phyloP scores from a whole-genome alignment of 225 moss, liverwort and hornwort species.

The Pseudisothecium myosuroides region DNA sequence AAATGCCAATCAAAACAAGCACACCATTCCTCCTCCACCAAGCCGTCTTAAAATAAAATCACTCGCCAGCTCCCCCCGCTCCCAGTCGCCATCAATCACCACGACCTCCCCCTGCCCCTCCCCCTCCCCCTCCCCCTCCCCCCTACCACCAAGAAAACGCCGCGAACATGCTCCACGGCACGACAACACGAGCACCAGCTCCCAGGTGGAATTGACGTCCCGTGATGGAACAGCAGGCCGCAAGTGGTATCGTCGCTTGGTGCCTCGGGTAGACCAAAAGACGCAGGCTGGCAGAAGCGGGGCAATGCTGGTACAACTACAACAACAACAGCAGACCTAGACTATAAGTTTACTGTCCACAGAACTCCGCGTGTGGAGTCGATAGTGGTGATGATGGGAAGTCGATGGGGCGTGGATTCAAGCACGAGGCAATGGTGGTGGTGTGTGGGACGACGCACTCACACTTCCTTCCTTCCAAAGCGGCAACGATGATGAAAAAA shows the following conservation, averaged over 20 bases:
- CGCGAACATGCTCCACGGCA: background rate
- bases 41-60: background rate
- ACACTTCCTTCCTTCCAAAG: background rate
- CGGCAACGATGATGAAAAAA: background rate
- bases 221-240: background rate
- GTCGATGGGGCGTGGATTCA: background rate
- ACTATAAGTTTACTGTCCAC: background rate
- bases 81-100: background rate
- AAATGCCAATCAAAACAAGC: background rate
- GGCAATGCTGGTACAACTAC: background rate
- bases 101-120: background rate
- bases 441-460: background rate
- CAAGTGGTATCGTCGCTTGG: background rate
- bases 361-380: background rate
- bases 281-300: constrained; percentile 10
- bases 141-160: background rate
- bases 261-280: background rate
- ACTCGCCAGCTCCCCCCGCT: background rate
- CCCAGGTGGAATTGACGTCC: background rate
- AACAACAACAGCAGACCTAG: background rate
- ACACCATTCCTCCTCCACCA: background rate
- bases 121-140: background rate
- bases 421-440: background rate
- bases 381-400: background rate
- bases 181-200: background rate